phyloP scores from a whole-genome alignment of 2,329 filamentous ascomycete genomes.

The Rutstroemia sp. region DNA sequence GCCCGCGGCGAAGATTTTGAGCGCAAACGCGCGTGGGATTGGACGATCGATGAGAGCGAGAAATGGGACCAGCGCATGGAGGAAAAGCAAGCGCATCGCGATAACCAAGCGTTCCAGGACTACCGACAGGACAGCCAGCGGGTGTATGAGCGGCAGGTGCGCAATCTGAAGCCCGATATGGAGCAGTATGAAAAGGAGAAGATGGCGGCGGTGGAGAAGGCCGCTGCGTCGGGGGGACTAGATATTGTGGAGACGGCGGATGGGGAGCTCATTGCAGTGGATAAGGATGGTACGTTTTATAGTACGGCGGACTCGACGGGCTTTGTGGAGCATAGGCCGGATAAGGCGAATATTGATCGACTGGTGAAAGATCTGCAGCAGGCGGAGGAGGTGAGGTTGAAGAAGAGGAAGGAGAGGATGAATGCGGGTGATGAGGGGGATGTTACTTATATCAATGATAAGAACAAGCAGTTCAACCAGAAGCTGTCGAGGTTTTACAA shows the following conservation, averaged over 20 bases:
- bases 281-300: constrained; percentile 86
- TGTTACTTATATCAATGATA: constrained; percentile 98
- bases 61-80: constrained; percentile 86
- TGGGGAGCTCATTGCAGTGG: constrained; percentile 88
- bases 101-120: constrained; percentile 85
- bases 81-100: constrained; percentile 74
- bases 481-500: constrained; percentile 95
- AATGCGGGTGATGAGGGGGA: constrained; percentile 78
- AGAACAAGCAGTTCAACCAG: constrained; percentile 99
- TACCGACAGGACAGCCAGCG: constrained; percentile 84
- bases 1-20: constrained; percentile 87
- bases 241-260: constrained; percentile 95
- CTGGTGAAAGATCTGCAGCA: constrained; percentile 80
- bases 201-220: constrained; percentile 73
- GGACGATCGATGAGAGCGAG: constrained; percentile 92
- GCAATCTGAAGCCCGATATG: constrained; percentile 66
- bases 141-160: constrained; percentile 86
- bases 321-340: constrained; percentile 79
- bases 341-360: constrained; percentile 79
- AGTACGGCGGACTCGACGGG: constrained; percentile 76
- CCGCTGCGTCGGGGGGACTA: constrained; percentile 74
- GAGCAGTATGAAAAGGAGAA: constrained; percentile 85
- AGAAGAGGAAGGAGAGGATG: constrained; percentile 77
- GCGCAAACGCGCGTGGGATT: constrained; percentile 97
- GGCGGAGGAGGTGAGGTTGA: constrained; percentile 38